Evolutionary conservation across 2,329 filamentous ascomycete genomes (phyloP), one percentile per base, ranked within the genome.

Genomic region (Aspergillus pseudonomiae): DNA sequence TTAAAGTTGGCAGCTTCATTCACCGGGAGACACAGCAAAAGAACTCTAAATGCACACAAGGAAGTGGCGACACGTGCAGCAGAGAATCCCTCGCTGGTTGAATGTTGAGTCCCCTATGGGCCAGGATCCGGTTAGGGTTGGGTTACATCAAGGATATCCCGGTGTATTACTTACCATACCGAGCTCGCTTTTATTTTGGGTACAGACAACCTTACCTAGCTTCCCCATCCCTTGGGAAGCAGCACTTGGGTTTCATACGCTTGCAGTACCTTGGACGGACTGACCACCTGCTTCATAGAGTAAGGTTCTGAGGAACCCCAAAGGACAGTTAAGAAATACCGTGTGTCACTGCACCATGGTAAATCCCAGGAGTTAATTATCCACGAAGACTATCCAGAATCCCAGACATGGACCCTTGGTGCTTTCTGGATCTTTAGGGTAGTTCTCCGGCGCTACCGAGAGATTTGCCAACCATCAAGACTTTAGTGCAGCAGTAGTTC

Each of bases 401-500:
- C 12, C 14, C 12, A 24, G 19, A 14, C 6, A 55, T 53, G 48
- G 46, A 60, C 58, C 58, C 58, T 32, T 32, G 28, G 34, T 30
- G 14, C 14, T 32, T 34, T n/a, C 30, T 55, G 52, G 52, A 41
- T 55, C 34, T 14, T 39, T 36, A 32, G 28, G 26, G 34, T 39
- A 39, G 52, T 39, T 36, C 52, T 39, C 52, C 32, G 52, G 52
- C 52, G 36, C 52, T 55, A 39, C 52, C 52, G 52, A 19, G 16
- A 36, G 32, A 58, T 32, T 24, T 11, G 10, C 48, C 21, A 52
- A 52, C 48, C 48, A 52, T 52, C 39, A 55, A 34, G 32, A 50
- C 48, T 45, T 45, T 63, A 61, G 62, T 56, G 41, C 53, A 43
- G 34, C 34, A 53, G 57, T 59, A 59, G 50, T 46, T 62, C 24